phyloP scores from a whole-genome alignment of 2,329 filamentous ascomycete genomes.

The Trichophyton verrucosum region DNA sequence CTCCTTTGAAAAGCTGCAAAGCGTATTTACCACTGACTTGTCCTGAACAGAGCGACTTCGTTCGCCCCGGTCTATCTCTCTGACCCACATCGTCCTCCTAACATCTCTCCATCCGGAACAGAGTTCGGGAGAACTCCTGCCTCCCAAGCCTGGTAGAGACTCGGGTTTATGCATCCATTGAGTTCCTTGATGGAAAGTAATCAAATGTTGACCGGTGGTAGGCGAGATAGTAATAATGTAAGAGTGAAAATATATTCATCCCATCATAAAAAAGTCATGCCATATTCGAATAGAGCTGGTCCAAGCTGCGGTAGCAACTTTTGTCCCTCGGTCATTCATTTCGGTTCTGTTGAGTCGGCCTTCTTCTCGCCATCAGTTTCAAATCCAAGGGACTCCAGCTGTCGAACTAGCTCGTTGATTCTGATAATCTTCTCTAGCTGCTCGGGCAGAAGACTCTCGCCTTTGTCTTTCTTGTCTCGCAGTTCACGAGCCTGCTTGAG shows the following conservation, averaged over 20 bases:
- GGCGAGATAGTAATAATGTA: background rate
- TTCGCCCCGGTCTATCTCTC: background rate
- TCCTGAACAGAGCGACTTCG: background rate
- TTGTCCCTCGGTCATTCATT: background rate
- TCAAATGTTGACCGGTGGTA: background rate
- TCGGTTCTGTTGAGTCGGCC: constrained; percentile 8
- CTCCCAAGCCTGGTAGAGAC: background rate
- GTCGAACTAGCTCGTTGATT: constrained; percentile 83
- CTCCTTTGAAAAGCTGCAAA: background rate
- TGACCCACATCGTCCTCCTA: background rate
- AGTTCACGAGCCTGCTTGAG: constrained; percentile 85
- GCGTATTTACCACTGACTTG: background rate
- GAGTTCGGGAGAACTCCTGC: background rate
- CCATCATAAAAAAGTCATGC: background rate
- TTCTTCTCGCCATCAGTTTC: constrained; percentile 62
- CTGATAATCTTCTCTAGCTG: constrained; percentile 97
- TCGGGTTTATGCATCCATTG: background rate
- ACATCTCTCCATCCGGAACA: background rate
- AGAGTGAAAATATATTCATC: background rate
- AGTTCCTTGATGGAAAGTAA: background rate
- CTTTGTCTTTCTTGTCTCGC: constrained; percentile 79
- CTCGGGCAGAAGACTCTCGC: constrained; percentile 72
- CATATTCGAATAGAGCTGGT: background rate
- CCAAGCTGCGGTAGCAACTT: background rate
- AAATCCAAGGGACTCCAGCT: constrained; percentile 75